Evolutionary conservation across 169 alveolate species (phyloP), one percentile per base, ranked within the genome.

Genomic region (Blepharisma undulans): DNA sequence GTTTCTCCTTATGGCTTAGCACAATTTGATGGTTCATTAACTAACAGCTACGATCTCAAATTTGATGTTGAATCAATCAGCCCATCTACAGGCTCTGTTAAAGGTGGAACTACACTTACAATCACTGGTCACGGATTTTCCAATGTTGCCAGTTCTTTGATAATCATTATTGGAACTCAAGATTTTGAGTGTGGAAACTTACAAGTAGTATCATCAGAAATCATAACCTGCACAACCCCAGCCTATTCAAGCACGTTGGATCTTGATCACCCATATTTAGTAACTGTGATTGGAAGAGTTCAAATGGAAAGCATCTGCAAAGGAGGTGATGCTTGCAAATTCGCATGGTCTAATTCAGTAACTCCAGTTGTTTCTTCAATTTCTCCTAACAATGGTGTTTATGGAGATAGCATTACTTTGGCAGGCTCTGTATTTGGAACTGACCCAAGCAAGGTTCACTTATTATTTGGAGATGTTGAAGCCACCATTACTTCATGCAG

Each of bases 51-150:
- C 36, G 25, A 22, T 79, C 77, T 84, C 7, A 48, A 34, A 32
- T 86, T 86, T 72, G 82, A 66, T 4, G 72, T 86, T 16, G 30
- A 30, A 5, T 19, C 27, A 22, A 72, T 86, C n/a, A 22, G 72
- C 22, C 91, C 91, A 4, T 12, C 74, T 6, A 4, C 85, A 19
- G 91, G 91, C n/a, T 86, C 91, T 19, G 36, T 86, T 21, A 12
- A 66, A 1, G 91, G 91, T 30, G 80, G 84, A 29, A 86, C 91
- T 4, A 36, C 22, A 86, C 5, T 86, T 25, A 86, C 91, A 1
- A 72, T 86, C 21, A 86, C 3, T 21, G 91, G 91, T 14, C 30
- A 19, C 27, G 91, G 91, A 21, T 86, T 86, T 86, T 86, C 91
- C 7, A 18, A 25, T n/a, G 34, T 21, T 2, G 5, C 33, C 61